These are phyloP conservation scores for Candida pseudoviswanathii DNA, from an alignment of 1,139 yeast species.

Conservation along the genomic window DNA sequence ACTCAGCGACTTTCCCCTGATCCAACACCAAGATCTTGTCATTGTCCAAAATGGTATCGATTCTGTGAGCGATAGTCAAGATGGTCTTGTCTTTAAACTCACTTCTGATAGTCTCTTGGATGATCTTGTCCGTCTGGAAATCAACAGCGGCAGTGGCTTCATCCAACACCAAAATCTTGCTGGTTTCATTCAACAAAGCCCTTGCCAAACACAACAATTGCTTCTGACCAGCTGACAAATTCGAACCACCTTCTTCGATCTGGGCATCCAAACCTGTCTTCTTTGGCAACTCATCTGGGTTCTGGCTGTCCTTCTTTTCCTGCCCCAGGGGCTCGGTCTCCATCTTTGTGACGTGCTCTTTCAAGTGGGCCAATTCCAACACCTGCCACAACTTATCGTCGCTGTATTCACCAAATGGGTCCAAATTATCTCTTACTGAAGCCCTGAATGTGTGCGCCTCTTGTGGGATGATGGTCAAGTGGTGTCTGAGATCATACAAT, in stretches of 20 bases:
- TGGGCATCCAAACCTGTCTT: constrained; percentile 39
- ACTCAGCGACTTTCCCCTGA: constrained; percentile 68
- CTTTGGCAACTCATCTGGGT: constrained; percentile 30
- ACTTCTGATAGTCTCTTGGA: constrained; percentile 71
- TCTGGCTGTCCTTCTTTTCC: constrained; percentile 19
- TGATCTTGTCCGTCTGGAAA: constrained; percentile 72
- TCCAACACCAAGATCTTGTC: constrained; percentile 74
- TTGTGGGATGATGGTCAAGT: constrained; percentile 67
- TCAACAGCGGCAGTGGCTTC: constrained; percentile 91
- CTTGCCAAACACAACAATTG: constrained; percentile 78
- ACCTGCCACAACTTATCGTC: constrained; percentile 60
- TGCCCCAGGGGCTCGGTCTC: constrained; percentile 26
- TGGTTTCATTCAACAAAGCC: constrained; percentile 62
- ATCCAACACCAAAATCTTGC: constrained; percentile 65
- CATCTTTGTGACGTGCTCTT: constrained; percentile 41
- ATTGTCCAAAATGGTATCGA: constrained; percentile 80
- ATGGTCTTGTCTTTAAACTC: constrained; percentile 71
- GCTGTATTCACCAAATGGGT: constrained; percentile 53
- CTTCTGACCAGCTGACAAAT: constrained; percentile 76
- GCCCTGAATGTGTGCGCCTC: constrained; percentile 71
- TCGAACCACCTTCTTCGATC: constrained; percentile 71
- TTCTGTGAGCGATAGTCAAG: constrained; percentile 79
- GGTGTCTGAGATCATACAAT: constrained; percentile 54
- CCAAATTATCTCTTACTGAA: constrained; percentile 59
- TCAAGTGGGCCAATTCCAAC: constrained; percentile 54